phyloP scores from a whole-genome alignment of 345 rosid species.

The Iberis pinnata region DNA sequence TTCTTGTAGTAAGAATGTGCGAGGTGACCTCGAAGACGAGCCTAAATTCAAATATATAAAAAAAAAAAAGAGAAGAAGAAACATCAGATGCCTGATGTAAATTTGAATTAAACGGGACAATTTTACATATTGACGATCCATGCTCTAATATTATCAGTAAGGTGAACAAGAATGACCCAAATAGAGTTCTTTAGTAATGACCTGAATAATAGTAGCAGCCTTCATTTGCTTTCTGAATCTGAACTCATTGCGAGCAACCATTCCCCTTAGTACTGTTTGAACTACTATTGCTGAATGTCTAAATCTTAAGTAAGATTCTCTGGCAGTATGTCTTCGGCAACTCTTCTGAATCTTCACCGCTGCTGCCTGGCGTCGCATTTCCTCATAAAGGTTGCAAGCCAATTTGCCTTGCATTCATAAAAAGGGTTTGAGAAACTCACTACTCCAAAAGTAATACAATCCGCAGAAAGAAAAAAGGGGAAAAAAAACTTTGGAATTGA shows the following conservation, averaged over 20 bases:
- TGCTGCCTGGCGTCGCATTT: constrained; percentile 78
- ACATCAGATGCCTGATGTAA: constrained; percentile 14
- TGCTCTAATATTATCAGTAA: constrained; percentile 9
- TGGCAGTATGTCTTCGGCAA: constrained; percentile 58
- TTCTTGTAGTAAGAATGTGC: constrained; percentile 74
- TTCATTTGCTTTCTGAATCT: constrained; percentile 84
- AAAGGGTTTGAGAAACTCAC: constrained; percentile 18
- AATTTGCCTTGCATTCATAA: constrained; percentile 47
- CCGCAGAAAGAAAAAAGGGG: neutral
- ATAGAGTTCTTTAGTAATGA: constrained; percentile 21
- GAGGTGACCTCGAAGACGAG: constrained; percentile 56
- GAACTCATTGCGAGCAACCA: constrained; percentile 93
- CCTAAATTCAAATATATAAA: constrained; percentile 61
- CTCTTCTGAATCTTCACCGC: constrained; percentile 85
- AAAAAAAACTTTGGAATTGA: neutral
- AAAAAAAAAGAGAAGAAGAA: too few species aligned
- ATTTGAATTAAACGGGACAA: neutral
- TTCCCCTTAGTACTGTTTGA: constrained; percentile 87
- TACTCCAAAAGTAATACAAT: constrained; percentile 7
- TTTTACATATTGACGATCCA: neutral
- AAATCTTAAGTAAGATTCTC: constrained; percentile 48
- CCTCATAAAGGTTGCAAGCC: constrained; percentile 80
- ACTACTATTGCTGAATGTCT: constrained; percentile 56
- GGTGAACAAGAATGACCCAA: constrained; percentile 20
- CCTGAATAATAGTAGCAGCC: constrained; percentile 90